phyloP scores from a whole-genome alignment of 192 early-diverging fungal genomes.

The Podila horticola region DNA sequence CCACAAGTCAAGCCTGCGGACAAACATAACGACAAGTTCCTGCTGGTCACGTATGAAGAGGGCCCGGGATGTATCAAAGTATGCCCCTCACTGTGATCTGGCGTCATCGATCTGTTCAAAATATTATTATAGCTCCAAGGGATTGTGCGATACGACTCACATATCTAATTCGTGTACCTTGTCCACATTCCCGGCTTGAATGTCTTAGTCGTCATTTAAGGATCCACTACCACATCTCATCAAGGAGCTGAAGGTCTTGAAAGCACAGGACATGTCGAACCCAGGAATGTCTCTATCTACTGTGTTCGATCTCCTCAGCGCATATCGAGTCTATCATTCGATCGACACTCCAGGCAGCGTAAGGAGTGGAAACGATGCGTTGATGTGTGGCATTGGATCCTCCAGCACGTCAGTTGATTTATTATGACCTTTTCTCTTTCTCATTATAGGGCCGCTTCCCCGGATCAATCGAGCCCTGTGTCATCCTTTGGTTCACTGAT shows the following conservation, averaged over 20 bases:
- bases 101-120: no score
- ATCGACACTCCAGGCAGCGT: constrained; percentile 74
- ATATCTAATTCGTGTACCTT: neutral
- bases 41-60: constrained; percentile 78
- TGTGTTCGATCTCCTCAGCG: constrained; percentile 75
- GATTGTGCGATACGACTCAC: neutral
- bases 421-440: neutral
- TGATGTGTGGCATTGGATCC: neutral
- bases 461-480: constrained; percentile 67
- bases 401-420: neutral
- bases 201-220: constrained; percentile 54
- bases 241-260: constrained; percentile 68
- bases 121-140: neutral
- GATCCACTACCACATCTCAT: constrained; percentile 65
- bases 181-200: neutral
- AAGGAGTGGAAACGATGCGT: constrained; percentile 5
- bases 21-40: constrained; percentile 76
- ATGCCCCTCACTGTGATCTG: neutral
- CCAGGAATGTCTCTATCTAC: constrained; percentile 73
- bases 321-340: constrained; percentile 68
- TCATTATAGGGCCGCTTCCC: constrained; percentile 70
- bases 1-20: constrained; percentile 53
- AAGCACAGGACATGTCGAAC: constrained; percentile 72
- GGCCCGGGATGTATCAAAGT: constrained; percentile 62
- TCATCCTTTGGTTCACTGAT: constrained; percentile 87